These are phyloP conservation scores for Gaertneriomyces semiglobifer DNA, from an alignment of 192 early-diverging fungal species.

Conservation along the genomic window DNA sequence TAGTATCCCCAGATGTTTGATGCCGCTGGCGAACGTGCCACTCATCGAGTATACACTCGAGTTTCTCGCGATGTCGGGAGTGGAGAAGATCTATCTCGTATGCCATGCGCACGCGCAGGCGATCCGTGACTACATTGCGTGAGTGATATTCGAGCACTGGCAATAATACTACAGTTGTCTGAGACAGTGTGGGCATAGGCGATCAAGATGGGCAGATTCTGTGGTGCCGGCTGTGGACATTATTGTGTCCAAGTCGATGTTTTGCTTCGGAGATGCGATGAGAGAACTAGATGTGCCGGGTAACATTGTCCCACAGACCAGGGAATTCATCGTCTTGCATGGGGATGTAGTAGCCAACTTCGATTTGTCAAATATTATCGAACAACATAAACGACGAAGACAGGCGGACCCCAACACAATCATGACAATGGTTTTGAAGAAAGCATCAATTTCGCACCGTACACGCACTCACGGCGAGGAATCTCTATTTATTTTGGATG, in stretches of 20 bases:
- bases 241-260: conserved; percentile 67
- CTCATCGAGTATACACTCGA: conserved; percentile 97
- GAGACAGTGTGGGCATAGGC: too few species aligned
- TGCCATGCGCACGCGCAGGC: conserved; percentile 79
- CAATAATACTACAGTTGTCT: too few species aligned
- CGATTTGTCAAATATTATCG: conserved; percentile 68
- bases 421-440: conserved; percentile 80
- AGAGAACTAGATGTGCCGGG: conserved; percentile 72
- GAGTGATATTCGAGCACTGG: conserved; percentile 13
- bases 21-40: conserved; percentile 93
- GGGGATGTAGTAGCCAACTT: conserved; percentile 92
- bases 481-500: conserved; percentile 83
- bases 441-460: neutral
- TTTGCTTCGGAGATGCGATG: conserved; percentile 87
- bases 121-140: conserved; percentile 83
- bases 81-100: conserved; percentile 81
- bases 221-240: conserved; percentile 65
- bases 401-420: conserved; percentile 75
- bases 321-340: conserved; percentile 89
- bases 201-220: conserved; percentile 56
- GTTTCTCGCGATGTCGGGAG: conserved; percentile 79
- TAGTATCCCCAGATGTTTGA: conserved; percentile 80
- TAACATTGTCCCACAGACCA: conserved; percentile 8
- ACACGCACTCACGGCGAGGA: conserved; percentile 53
- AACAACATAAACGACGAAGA: conserved; percentile 72